Conservation (phyloP, 306 rosid genomes). For the Oxytropis ochrocephala region DNA sequence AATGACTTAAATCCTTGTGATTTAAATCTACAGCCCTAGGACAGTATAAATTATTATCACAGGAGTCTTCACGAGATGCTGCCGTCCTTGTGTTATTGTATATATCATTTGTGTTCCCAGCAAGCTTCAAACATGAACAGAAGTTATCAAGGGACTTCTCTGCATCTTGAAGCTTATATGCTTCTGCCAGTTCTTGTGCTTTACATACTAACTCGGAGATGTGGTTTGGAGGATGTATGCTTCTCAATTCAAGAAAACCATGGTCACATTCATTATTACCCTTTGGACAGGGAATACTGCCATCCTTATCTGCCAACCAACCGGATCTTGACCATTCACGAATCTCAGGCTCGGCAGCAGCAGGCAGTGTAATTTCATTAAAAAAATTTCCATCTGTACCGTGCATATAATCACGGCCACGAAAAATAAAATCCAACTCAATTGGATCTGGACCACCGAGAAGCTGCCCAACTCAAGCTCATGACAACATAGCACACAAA, state of each 20-base stretch:
- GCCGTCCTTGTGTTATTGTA: slow-evolving; percentile 39
- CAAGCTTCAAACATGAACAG: slow-evolving; percentile 40
- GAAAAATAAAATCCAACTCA: slow-evolving; percentile 21
- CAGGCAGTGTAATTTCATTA: too few relatives aligned
- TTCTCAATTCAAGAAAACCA: slow-evolving; percentile 43
- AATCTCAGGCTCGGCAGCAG: too few relatives aligned
- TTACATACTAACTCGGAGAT: slow-evolving; percentile 41
- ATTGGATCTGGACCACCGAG: slow-evolving; percentile 41
- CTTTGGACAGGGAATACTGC: slow-evolving; percentile 54
- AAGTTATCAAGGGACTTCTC: not conserved
- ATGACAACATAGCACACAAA: slow-evolving; percentile 66
- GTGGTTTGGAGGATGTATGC: not conserved
- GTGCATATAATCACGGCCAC: slow-evolving; percentile 42
- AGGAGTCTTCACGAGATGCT: slow-evolving; percentile 52
- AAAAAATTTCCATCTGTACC: slow-evolving; percentile 16
- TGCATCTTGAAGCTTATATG: slow-evolving; percentile 15
- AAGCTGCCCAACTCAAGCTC: slow-evolving; percentile 57
- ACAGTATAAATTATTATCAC: slow-evolving; percentile 58
- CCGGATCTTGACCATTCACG: too few relatives aligned
- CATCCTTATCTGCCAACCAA: slow-evolving; percentile 25
- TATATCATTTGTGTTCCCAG: not conserved
- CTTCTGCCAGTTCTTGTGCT: slow-evolving; percentile 44
- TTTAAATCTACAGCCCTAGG: slow-evolving; percentile 48
- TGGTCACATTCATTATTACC: slow-evolving; percentile 37
- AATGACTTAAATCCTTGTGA: slow-evolving; percentile 47